A percentile compares a stretch with the other conserved stretches of the same genome.
Conservation (phyloP, 2,329 filamentous ascomycete species). For the Xylaria sp. region DNA sequence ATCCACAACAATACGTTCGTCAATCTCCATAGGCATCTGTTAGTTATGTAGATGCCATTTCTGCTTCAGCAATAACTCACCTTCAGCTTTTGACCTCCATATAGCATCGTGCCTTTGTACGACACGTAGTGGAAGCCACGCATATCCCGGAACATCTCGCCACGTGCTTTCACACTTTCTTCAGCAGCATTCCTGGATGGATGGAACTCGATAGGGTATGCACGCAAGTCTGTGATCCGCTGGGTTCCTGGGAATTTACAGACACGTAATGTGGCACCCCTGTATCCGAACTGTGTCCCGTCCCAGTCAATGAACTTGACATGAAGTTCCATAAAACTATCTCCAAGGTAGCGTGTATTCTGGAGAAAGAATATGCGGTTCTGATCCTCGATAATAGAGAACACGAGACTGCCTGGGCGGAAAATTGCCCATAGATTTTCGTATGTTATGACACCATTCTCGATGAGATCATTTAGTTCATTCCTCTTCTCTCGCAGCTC, state of each 20-base stretch:
- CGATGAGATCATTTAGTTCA: background rate
- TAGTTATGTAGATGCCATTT: too few relatives aligned
- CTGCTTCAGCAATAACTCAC: background rate
- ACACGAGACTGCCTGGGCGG: background rate
- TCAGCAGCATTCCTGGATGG: background rate
- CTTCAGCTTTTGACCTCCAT: background rate
- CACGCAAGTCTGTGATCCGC: background rate
- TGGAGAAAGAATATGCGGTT: background rate
- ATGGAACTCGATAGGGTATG: background rate
- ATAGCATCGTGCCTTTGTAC: background rate
- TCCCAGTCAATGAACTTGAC: conserved; percentile 7
- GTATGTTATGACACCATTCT: background rate
- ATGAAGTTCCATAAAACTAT: background rate
- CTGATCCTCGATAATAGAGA: background rate
- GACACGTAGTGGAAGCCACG: background rate
- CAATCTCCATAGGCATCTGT: background rate
- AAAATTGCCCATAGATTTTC: background rate
- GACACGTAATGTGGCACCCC: background rate
- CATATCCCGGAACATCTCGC: background rate
- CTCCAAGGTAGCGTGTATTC: background rate
- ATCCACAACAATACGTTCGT: background rate
- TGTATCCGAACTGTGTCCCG: background rate
- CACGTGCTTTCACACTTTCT: background rate
- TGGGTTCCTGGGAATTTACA: background rate
- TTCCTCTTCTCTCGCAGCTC: background rate